These are phyloP conservation scores for Piloderma croceum DNA, from an alignment of 768 basidiomycete species.

Conservation along the genomic window DNA sequence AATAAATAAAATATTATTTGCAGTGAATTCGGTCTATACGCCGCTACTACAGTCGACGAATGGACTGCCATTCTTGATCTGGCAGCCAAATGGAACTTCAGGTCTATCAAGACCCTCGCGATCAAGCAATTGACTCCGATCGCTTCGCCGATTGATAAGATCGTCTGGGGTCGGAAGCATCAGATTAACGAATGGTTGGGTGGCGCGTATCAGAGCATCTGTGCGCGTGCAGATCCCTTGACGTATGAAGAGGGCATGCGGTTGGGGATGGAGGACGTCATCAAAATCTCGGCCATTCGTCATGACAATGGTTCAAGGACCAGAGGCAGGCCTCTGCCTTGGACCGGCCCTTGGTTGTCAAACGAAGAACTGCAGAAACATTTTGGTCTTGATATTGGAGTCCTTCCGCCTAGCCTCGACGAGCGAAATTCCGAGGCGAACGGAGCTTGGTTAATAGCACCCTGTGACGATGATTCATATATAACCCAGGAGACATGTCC, in stretches of 20 bases:
- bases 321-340: no score
- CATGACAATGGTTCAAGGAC: no score
- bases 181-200: conserved; percentile 28
- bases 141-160: conserved; percentile 27
- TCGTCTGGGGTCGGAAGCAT: conserved; percentile 27
- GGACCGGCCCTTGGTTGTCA: no score
- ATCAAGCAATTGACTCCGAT: conserved; percentile 23
- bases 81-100: conserved; percentile 30
- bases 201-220: conserved; percentile 31
- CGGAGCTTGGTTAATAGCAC: no score
- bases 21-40: conserved; percentile 24
- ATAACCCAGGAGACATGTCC: no score
- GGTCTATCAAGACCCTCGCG: conserved; percentile 22
- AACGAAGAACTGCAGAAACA: no score
- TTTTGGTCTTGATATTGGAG: no score
- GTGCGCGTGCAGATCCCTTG: conserved; percentile 16
- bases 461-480: no score
- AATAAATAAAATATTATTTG: neutral
- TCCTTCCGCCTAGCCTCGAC: no score
- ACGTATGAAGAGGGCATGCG: neutral
- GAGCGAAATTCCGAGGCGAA: no score
- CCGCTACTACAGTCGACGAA: conserved; percentile 21
- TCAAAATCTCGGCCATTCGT: neutral
- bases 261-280: neutral
- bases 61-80: conserved; percentile 32